Base-by-base conservation (phyloP, 345 rosid genomes). In the Nasturtium officinale region DNA sequence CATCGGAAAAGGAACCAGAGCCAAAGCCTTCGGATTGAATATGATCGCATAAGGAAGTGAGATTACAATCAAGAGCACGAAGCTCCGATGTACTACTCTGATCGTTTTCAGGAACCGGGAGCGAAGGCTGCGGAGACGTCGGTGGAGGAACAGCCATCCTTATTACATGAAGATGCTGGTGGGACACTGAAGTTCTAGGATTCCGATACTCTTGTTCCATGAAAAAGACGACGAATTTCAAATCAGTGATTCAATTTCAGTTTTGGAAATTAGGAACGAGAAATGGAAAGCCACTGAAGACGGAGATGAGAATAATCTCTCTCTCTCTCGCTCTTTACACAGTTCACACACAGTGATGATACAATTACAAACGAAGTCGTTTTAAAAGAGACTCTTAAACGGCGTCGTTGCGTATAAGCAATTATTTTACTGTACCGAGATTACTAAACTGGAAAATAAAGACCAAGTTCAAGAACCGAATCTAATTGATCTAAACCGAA, bases 21-120 rank as follows among this genome's bases (percentile, higher is more conserved):
- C 82, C 83, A 79, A 94, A 94, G 35, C 97, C 97, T 58, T 94
- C 97, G 56, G 83, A 74, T 53, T 89, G 96, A 79, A 94, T 87
- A 80, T 94, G 97, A 56, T 94, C 96, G 72, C 98, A 91, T 59
- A 94, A 96, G 17, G 96, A 89, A 66, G 87, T 79, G 56, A 94
- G 89, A 67, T 94, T 94, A 72, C 92, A 94, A 76, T 91, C 95
- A 9, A 84, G 81, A 47, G 97, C 83, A 12, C 91, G 90, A 56
- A 90, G 84, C 73, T 92, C 96, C 66, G 78, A 71, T 69, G 80
- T 83, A 80, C 81, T 83, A 80, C 81, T 87, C 78, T 85, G 83
- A 74, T 86, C 97, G 66, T 69, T 87, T 77, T 90, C 94, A 29
- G 82, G 72, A 21, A 85, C 75, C 43, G 81, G 86, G 38, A 74